phyloP scores from a whole-genome alignment of 208 protist genomes.

The Crithidia brevicula region DNA sequence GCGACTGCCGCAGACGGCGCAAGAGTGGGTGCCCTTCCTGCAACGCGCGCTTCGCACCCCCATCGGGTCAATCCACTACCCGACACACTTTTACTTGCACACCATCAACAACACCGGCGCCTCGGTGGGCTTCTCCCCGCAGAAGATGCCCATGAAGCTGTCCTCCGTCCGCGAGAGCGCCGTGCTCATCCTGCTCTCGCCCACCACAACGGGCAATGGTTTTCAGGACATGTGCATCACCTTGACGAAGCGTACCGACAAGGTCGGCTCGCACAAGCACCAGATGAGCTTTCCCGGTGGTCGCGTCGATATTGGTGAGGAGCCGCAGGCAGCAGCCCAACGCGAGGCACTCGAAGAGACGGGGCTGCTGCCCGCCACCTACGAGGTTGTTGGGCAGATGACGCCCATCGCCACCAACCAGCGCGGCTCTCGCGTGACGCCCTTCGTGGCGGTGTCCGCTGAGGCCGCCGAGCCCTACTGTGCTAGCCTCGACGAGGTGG shows the following conservation, averaged over 20 bases:
- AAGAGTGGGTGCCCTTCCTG: constrained; percentile 64
- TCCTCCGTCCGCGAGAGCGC: constrained; percentile 35
- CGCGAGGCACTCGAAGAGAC: constrained; percentile 83
- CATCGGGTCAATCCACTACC: constrained; percentile 45
- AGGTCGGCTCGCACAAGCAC: constrained; percentile 60
- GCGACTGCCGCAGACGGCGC: constrained; percentile 52
- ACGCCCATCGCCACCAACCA: constrained; percentile 45
- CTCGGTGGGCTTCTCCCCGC: constrained; percentile 39
- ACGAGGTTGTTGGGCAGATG: constrained; percentile 63
- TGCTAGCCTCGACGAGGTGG: constrained; percentile 75
- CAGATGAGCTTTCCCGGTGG: constrained; percentile 90
- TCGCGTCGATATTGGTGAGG: constrained; percentile 61
- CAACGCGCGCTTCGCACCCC: constrained; percentile 43
- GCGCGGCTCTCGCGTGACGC: constrained; percentile 36
- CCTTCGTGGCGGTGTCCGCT: constrained; percentile 63
- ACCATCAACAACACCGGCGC: constrained; percentile 9
- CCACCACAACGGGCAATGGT: constrained; percentile 28
- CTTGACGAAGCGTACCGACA: constrained; percentile 76
- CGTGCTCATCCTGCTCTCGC: constrained; percentile 74
- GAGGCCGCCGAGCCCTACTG: constrained; percentile 40
- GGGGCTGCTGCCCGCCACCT: constrained; percentile 48
- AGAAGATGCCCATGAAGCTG: constrained; percentile 25
- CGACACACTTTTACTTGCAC: constrained; percentile 74
- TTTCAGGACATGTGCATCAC: constrained; percentile 89
- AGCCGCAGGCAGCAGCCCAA: constrained; percentile 52